Base-by-base conservation (phyloP, 1,284 basidiomycete species). In the Microbotryum saponariae region DNA sequence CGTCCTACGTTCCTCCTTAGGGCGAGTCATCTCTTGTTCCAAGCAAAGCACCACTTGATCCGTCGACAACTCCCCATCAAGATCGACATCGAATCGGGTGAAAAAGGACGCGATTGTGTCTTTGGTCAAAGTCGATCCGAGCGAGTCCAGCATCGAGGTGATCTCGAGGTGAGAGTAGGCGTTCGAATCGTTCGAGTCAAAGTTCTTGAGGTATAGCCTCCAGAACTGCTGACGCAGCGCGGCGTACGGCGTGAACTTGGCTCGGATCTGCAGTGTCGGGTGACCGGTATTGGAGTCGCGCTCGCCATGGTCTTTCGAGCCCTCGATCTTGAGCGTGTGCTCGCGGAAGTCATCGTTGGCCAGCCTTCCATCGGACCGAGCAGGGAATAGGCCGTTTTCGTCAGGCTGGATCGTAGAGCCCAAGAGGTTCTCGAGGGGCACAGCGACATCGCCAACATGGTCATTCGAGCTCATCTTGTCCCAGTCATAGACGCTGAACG, bases 71-170 rank as follows among this genome's bases (percentile, higher is more conserved):
- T 89, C 85, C 16, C 37, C 37, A 18, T 42, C 37, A 42, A 42
- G 37, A 65, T 87, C 91, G 52, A 71, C 72, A 5, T 82, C 80
- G 72, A 81, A 83, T 7, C 83, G 81, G 9, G 79, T 82, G 77
- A 87, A 97, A 81, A 92, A 94, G 8, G 82, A 80, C 68, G 87
- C 82, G 65, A 93, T 79, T 1, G 94, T 98, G 54, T 84, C 79
- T 0, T 76, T 77, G 4, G 89, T 89, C 46, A 98, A 82, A 0
- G 94, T 97, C 3, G 91, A 94, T 4, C 93, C 92, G 33, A 98
- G 84, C 6, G 92, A 96, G 77, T 97, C 92, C 56, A 98, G 85
- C 90, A 97, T 94, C n/a, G 89, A 88, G 0, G 87, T 87, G 27
- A 98, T 80, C 76, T 98, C 94, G 58, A 94, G 79, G 64, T 86